These are phyloP conservation scores for Diaporthe citriasiana DNA, from an alignment of 2,329 filamentous ascomycete species.

Conservation along the genomic window DNA sequence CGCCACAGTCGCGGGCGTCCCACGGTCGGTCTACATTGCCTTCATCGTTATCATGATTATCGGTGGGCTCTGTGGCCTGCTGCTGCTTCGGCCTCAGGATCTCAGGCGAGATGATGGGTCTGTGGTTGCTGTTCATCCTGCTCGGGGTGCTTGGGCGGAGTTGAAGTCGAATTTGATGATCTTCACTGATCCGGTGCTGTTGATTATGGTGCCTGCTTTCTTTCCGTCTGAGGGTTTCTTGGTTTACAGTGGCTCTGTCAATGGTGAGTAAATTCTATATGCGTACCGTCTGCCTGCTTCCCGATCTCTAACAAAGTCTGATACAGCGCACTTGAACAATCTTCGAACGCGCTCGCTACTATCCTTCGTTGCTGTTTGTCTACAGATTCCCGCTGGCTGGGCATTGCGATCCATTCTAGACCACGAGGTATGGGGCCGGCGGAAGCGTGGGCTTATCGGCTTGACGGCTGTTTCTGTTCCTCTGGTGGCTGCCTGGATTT, in stretches of 20 bases:
- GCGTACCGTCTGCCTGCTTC: background rate
- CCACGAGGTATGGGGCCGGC: constrained; percentile 20
- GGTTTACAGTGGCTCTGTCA: constrained; percentile 53
- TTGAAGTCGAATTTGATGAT: constrained; percentile 45
- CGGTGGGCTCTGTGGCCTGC: constrained; percentile 20
- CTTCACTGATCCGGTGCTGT: constrained; percentile 37
- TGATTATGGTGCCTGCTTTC: constrained; percentile 43
- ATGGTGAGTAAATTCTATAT: constrained; percentile 38
- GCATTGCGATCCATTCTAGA: constrained; percentile 46
- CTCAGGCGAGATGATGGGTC: constrained; percentile 13
- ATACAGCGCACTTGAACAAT: constrained; percentile 2
- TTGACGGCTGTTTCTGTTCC: constrained; percentile 46
- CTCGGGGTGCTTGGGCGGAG: constrained; percentile 12
- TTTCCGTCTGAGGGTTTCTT: constrained; percentile 50
- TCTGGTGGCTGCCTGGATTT: constrained; percentile 49
- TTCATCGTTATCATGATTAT: constrained; percentile 50
- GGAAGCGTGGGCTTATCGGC: constrained; percentile 45
- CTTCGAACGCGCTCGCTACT: constrained; percentile 44
- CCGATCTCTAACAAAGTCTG: background rate
- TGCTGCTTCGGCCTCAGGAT: constrained; percentile 1
- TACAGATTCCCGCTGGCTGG: constrained; percentile 50
- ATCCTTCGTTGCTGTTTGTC: constrained; percentile 50
- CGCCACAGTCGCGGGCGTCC: constrained; percentile 18
- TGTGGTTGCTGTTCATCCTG: constrained; percentile 42
- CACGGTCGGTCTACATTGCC: constrained; percentile 44